Evolutionary conservation across 2,329 filamentous ascomycete species (phyloP), one percentile per base, ranked within the genome.

Genomic region (Exophiala sp.): DNA sequence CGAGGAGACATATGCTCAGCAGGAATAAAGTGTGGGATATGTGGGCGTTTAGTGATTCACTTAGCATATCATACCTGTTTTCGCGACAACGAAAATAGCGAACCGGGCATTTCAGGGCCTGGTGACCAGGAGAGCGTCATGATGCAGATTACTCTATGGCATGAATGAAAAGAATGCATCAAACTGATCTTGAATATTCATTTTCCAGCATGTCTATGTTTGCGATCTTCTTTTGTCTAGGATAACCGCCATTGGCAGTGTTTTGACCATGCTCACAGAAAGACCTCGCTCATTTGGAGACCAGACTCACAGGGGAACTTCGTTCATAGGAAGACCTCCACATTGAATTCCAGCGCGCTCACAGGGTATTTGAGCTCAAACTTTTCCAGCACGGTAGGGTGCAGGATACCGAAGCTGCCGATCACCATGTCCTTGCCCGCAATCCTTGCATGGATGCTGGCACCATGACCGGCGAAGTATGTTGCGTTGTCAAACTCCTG

Each of bases 281-380:
- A 18, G 16, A 18, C 16, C 16, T 18, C 16, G 16, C 16, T 18
- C 16, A 18, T 18, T 18, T 18, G 16, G 16, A 18, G 16, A 18
- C 16, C 16, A 2, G 16, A 18, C 16, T 18, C 16, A 44, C 18
- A 44, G 16, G 33, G 20, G 11, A 44, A 44, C 41, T 38, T 35
- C 14, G 35, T 58, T 69, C 62, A 96, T 75, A 96, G 78, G 80
- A 99, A 95, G 62, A 88, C 83, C 74, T 97, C 92, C 32, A 97
- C 82, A 73, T 97, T 96, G 69, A 99, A 82, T 78, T 99, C 94
- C 63, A 99, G 75, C 40, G 89, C 91, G 75, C 91, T 96, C 65
- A 95, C 91, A 39, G 94, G 92, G 78, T 91, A 90, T 81, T 83
- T 89, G 68, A 96, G 78, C 65, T 95, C 91, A 72, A 94, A 96